Percentiles rank a stretch among this genome's conserved stretches.
Conservation (phyloP, 148 eudicot genomes). For the Camellia sinensis region DNA sequence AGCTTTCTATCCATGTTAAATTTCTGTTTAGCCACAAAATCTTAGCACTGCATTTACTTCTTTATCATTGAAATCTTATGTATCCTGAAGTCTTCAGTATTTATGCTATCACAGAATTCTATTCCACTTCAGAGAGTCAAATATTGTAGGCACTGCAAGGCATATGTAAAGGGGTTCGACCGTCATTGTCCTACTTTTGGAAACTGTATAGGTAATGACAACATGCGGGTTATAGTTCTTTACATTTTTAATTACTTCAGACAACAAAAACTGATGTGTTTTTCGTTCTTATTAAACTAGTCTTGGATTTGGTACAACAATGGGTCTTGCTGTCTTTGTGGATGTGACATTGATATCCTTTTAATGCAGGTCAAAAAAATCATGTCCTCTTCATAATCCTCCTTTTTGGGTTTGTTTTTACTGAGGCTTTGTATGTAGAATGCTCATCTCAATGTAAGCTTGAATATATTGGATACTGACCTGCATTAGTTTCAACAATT, state of each 20-base stretch:
- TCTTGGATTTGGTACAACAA: background rate
- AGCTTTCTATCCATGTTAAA: background rate
- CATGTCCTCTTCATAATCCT: slow-evolving; percentile 52
- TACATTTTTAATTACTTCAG: background rate
- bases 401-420: slow-evolving; percentile 48
- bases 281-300: no score
- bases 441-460: slow-evolving; percentile 56
- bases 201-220: slow-evolving; percentile 72
- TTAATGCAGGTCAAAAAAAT: slow-evolving; percentile 56
- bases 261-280: no score
- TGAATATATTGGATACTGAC: background rate
- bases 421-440: slow-evolving; percentile 49
- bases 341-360: slow-evolving; percentile 15
- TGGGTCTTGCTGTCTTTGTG: background rate
- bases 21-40: background rate
- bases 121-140: slow-evolving; percentile 40
- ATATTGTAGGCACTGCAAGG: slow-evolving; percentile 66
- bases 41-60: background rate
- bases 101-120: slow-evolving; percentile 2
- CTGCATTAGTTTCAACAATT: background rate
- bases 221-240: background rate
- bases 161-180: slow-evolving; percentile 71
- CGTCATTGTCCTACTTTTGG: slow-evolving; percentile 95
- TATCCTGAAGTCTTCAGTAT: background rate
- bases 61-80: background rate